Conservation (phyloP, 768 basidiomycete genomes). For the Suillus lakei region DNA sequence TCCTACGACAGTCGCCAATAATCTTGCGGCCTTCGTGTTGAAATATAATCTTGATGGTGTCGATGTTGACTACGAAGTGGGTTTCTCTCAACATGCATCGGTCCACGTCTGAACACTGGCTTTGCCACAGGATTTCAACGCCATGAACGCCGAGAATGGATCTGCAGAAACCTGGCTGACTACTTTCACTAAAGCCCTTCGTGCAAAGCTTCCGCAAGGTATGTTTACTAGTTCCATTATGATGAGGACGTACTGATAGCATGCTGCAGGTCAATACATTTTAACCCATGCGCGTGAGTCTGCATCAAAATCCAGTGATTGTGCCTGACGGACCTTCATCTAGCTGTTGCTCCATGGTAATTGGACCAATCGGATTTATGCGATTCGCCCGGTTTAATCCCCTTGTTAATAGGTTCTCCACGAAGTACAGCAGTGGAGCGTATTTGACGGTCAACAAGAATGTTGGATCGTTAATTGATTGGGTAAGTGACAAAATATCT, state of each 20-base stretch:
- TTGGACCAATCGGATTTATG: not conserved
- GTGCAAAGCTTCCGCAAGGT: slow-evolving; percentile 34
- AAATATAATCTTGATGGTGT: slow-evolving; percentile 67
- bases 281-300: slow-evolving; percentile 41
- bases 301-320: slow-evolving; percentile 29
- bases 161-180: slow-evolving; percentile 51
- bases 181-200: slow-evolving; percentile 35
- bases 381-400: not conserved
- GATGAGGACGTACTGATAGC: not conserved
- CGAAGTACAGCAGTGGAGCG: slow-evolving; percentile 40
- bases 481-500: slow-evolving; percentile 30
- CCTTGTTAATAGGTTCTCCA: slow-evolving; percentile 36
- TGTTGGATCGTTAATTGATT: slow-evolving; percentile 50
- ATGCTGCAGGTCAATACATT: slow-evolving; percentile 28
- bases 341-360: slow-evolving; percentile 50
- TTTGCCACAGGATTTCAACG: slow-evolving; percentile 57
- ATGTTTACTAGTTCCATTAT: not conserved
- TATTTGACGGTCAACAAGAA: slow-evolving; percentile 43
- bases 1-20: slow-evolving; percentile 63
- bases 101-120: not conserved
- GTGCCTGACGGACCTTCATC: not conserved
- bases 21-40: slow-evolving; percentile 68
- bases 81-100: slow-evolving; percentile 6
- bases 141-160: slow-evolving; percentile 56
- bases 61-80: slow-evolving; percentile 73